Conservation (phyloP, 2,329 filamentous ascomycete genomes). For the Xylaria sp. region DNA sequence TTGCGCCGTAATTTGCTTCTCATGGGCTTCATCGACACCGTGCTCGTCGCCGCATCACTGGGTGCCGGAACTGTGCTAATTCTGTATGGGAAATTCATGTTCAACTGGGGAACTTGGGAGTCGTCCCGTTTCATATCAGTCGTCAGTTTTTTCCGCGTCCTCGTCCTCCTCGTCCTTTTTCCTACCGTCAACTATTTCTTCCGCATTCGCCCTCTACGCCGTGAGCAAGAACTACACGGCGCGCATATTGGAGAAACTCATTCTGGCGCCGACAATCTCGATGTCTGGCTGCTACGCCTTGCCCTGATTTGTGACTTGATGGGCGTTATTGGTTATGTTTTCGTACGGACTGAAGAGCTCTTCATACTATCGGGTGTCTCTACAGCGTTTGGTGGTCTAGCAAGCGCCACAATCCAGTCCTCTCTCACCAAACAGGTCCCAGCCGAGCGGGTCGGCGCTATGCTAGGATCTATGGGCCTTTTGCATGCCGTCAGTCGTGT, state of each 20-base stretch:
- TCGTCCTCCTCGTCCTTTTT: conserved; percentile 78
- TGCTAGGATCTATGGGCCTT: conserved; percentile 89
- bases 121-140: conserved; percentile 83
- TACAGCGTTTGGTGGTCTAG: conserved; percentile 84
- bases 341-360: conserved; percentile 68
- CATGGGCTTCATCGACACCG: conserved; percentile 82
- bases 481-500: conserved; percentile 85
- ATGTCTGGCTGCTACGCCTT: conserved; percentile 79
- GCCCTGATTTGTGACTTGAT: conserved; percentile 80
- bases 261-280: conserved; percentile 79
- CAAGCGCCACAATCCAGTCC: conserved; percentile 84
- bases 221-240: conserved; percentile 54
- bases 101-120: conserved; percentile 84
- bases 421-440: conserved; percentile 92
- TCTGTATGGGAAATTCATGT: conserved; percentile 83
- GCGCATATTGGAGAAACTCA: conserved; percentile 60
- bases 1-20: conserved; percentile 85
- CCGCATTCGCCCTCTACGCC: conserved; percentile 65
- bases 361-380: conserved; percentile 80
- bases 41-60: conserved; percentile 84
- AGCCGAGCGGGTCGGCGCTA: conserved; percentile 80
- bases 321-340: conserved; percentile 79
- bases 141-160: conserved; percentile 80
- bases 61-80: conserved; percentile 84
- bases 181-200: conserved; percentile 82